Percentiles rank a stretch among this genome's conserved stretches.
Evolutionary conservation across 805 yeast species (phyloP).

Genomic region (Wickerhamomyces xylosicus): DNA sequence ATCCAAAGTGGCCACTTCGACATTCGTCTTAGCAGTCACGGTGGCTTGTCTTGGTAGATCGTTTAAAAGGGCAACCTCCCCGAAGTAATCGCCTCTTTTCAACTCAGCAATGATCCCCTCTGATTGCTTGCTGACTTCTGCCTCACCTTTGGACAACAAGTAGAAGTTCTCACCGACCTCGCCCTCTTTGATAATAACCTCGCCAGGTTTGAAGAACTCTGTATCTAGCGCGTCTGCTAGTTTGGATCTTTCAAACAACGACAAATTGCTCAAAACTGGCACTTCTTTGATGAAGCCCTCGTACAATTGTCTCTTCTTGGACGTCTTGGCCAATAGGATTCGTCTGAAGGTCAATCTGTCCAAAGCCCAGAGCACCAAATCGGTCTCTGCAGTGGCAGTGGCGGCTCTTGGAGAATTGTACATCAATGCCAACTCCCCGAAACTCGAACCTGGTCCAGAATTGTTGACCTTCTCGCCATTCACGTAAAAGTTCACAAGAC

Average conservation of each 20-base stretch:
- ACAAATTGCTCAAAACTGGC: conserved; percentile 64
- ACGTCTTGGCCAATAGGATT: conserved; percentile 82
- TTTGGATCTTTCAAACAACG: conserved; percentile 76
- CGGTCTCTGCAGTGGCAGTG: conserved; percentile 67
- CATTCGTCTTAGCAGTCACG: conserved; percentile 61
- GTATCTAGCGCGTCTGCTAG: conserved; percentile 92
- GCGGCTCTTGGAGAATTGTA: conserved; percentile 98
- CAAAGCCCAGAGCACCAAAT: conserved; percentile 78
- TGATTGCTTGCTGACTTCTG: conserved; percentile 54
- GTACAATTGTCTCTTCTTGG: conserved; percentile 82
- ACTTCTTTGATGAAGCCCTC: conserved; percentile 83
- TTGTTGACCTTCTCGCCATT: conserved; percentile 56
- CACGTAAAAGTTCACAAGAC: conserved; percentile 73
- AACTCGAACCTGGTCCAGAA: conserved; percentile 80
- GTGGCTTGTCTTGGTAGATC: conserved; percentile 94
- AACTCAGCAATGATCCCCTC: conserved; percentile 52
- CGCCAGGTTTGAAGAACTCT: conserved; percentile 59
- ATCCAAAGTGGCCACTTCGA: conserved; percentile 86
- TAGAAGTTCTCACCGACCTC: conserved; percentile 73
- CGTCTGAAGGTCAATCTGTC: conserved; percentile 90
- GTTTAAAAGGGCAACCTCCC: conserved; percentile 88
- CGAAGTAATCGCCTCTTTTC: conserved; percentile 85
- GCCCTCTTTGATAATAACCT: conserved; percentile 74
- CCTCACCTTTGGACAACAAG: conserved; percentile 71
- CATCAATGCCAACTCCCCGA: conserved; percentile 96